A percentile compares a stretch with the other conserved stretches of the same genome.
phyloP scores from a whole-genome alignment of 306 rosid species.

The Pterocarpus santalinus region DNA sequence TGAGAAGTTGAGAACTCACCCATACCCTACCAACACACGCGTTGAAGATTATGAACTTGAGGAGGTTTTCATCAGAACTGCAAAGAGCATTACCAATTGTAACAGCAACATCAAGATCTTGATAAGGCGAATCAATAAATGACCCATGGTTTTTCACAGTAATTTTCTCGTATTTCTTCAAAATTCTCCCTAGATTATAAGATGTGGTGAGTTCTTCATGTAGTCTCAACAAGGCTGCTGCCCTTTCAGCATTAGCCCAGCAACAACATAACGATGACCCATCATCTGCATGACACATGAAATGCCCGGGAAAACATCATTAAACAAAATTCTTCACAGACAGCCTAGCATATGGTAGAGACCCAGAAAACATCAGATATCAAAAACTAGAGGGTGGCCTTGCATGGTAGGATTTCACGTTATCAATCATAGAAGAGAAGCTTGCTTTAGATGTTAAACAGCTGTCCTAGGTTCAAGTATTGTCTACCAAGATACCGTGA shows the following conservation, averaged over 20 bases:
- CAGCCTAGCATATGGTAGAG: conserved; percentile 9
- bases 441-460: conserved; percentile 8
- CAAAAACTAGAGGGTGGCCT: conserved; percentile 10
- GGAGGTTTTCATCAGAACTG: conserved; percentile 69
- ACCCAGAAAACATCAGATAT: conserved; percentile 4
- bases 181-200: conserved; percentile 64
- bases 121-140: conserved; percentile 62
- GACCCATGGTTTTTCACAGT: conserved; percentile 73
- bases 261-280: conserved; percentile 86
- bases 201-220: conserved; percentile 58
- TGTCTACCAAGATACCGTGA: too few species aligned
- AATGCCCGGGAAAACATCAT: background rate
- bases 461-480: background rate
- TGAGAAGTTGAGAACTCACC: conserved; percentile 73
- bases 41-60: conserved; percentile 66
- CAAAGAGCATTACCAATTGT: conserved; percentile 61
- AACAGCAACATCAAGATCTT: conserved; percentile 66
- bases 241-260: conserved; percentile 88
- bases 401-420: background rate
- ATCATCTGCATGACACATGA: conserved; percentile 66
- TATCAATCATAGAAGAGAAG: background rate
- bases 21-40: conserved; percentile 70
- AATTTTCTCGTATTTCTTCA: conserved; percentile 64
- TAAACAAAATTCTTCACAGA: background rate
- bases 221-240: conserved; percentile 78